Conservation (phyloP, 345 rosid species). For the Dipteronia sinensis region DNA sequence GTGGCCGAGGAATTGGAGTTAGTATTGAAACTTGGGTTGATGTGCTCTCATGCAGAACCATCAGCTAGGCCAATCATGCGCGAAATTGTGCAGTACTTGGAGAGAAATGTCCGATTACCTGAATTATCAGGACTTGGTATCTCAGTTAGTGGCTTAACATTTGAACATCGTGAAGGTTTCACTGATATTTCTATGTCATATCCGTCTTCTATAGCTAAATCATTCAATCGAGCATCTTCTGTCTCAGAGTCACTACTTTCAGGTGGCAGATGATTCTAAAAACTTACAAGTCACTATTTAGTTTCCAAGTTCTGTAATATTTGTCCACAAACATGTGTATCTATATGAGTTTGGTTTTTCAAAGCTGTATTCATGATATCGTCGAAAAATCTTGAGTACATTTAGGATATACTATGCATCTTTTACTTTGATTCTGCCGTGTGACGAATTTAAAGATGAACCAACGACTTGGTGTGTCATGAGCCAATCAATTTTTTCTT, state of each 20-base stretch:
- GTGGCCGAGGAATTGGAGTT: constrained; percentile 46
- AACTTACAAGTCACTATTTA: no score
- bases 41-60: constrained; percentile 55
- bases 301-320: not conserved
- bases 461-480: no score
- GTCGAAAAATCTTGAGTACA: no score
- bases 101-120: constrained; percentile 45
- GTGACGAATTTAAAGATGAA: no score
- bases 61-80: constrained; percentile 60
- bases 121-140: constrained; percentile 40
- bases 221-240: constrained; percentile 40
- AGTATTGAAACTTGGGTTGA: constrained; percentile 60
- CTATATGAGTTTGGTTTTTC: not conserved
- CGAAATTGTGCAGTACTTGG: constrained; percentile 50
- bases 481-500: no score
- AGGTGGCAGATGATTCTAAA: constrained; percentile 38
- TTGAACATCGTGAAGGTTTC: constrained; percentile 40
- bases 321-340: not conserved
- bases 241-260: constrained; percentile 58
- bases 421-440: no score
- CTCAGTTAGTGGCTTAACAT: constrained; percentile 37
- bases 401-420: no score
- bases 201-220: constrained; percentile 38
- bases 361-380: no score
- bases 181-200: constrained; percentile 40